These are phyloP conservation scores for Cryphonectria naterciae DNA, from an alignment of 2,329 filamentous ascomycete species.

Conservation along the genomic window DNA sequence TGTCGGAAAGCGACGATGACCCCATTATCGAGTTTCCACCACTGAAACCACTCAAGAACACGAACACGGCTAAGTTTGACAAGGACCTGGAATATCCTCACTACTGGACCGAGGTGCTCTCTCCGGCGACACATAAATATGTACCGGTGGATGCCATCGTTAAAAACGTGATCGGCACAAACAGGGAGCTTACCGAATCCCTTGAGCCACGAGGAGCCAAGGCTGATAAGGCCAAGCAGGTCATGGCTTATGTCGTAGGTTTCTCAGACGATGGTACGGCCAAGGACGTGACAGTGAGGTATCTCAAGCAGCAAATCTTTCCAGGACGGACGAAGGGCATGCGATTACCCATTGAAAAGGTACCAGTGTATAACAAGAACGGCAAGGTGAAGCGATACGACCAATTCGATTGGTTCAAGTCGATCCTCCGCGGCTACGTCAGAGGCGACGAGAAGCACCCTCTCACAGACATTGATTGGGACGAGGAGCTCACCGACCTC, in stretches of 20 bases:
- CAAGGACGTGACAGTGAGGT: conserved; percentile 93
- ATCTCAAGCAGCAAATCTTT: conserved; percentile 78
- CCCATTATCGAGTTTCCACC: conserved; percentile 61
- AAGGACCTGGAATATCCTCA: conserved; percentile 80
- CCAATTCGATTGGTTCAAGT: conserved; percentile 86
- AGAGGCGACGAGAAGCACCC: conserved; percentile 54
- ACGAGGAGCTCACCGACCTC: conserved; percentile 79
- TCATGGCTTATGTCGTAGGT: conserved; percentile 87
- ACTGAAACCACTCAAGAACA: conserved; percentile 35
- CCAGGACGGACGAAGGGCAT: conserved; percentile 90
- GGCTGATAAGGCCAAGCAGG: conserved; percentile 84
- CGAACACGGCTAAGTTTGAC: conserved; percentile 60
- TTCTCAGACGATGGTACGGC: conserved; percentile 84
- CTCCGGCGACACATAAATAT: conserved; percentile 77
- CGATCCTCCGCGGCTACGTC: conserved; percentile 74
- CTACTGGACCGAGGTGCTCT: conserved; percentile 92
- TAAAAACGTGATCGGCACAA: conserved; percentile 70
- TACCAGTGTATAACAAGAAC: conserved; percentile 75
- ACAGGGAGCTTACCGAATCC: conserved; percentile 69
- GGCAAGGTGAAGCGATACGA: conserved; percentile 80
- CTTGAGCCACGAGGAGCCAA: conserved; percentile 84
- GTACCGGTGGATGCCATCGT: conserved; percentile 79
- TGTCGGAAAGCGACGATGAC: conserved; percentile 59
- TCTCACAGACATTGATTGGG: conserved; percentile 72
- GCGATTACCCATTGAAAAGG: conserved; percentile 76